Conservation (phyloP, 129 eudicot species). For the Flaveria trinervia region DNA sequence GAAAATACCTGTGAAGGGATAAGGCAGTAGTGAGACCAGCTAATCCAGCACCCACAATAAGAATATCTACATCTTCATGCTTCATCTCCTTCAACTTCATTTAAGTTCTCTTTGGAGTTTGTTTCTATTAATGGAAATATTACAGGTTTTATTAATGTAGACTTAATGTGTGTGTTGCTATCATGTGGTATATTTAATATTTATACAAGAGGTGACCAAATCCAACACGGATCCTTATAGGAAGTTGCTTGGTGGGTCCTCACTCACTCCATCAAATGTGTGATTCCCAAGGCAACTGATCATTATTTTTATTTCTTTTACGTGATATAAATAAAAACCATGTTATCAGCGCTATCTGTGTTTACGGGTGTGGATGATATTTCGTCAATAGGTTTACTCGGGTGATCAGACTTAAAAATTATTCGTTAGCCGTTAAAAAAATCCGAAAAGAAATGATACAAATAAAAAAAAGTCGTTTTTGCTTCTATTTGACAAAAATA, state of each 20-base stretch:
- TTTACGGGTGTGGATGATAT: too few species aligned
- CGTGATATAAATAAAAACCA: too few species aligned
- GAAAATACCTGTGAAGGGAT: slow-evolving; percentile 66
- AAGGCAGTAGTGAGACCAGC: slow-evolving; percentile 72
- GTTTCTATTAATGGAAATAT: neutral
- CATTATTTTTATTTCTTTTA: too few species aligned
- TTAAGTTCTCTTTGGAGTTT: neutral
- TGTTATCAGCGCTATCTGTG: too few species aligned
- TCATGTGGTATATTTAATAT: neutral
- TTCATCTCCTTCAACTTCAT: neutral
- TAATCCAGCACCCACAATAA: slow-evolving; percentile 73
- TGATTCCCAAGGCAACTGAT: neutral
- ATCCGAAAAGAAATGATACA: too few species aligned
- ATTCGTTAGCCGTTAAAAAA: too few species aligned
- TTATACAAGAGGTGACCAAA: neutral
- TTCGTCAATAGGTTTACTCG: too few species aligned
- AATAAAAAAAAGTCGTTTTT: too few species aligned
- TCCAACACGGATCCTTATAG: neutral
- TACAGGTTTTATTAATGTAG: neutral
- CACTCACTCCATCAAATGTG: neutral
- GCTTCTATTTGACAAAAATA: too few species aligned
- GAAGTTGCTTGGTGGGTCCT: neutral
- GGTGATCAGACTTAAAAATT: too few species aligned
- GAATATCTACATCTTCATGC: slow-evolving; percentile 54
- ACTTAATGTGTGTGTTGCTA: neutral